A percentile compares a stretch with the other conserved stretches of the same genome.
Conservation (phyloP, 129 eudicot species). For the Smallanthus sonchifolius region DNA sequence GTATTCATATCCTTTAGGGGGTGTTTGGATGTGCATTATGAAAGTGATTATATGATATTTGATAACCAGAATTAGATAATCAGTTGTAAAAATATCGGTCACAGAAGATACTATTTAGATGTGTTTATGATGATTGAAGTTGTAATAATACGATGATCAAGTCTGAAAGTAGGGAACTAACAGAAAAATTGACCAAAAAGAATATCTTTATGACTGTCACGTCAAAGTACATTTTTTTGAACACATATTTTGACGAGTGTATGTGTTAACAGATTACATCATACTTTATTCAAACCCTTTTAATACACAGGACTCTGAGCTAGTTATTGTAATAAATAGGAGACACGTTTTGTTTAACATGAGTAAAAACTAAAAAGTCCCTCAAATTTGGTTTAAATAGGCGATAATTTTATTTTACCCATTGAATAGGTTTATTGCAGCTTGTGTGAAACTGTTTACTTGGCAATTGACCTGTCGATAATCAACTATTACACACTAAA, state of each 20-base stretch:
- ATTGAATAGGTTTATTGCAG: neutral
- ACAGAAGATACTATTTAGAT: neutral
- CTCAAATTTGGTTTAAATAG: neutral
- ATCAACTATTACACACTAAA: neutral
- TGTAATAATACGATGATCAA: too few species aligned
- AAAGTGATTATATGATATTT: neutral
- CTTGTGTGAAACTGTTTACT: neutral
- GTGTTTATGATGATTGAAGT: neutral
- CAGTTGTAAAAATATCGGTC: neutral
- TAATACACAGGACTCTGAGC: too few species aligned
- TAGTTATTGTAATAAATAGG: too few species aligned
- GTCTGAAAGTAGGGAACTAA: neutral
- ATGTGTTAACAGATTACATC: too few species aligned
- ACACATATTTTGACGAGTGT: too few species aligned
- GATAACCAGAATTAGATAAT: neutral
- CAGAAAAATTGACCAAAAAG: neutral
- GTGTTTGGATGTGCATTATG: neutral
- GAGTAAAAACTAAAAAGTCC: neutral
- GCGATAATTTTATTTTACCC: neutral
- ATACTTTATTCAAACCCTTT: too few species aligned
- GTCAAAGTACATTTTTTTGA: too few species aligned
- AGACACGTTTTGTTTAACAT: too few species aligned
- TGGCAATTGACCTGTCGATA: neutral
- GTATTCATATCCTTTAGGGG: neutral
- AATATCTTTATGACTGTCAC: too few species aligned